Base-by-base conservation (phyloP, 352 stramenopile species). In the Phytophthora megakarya region DNA sequence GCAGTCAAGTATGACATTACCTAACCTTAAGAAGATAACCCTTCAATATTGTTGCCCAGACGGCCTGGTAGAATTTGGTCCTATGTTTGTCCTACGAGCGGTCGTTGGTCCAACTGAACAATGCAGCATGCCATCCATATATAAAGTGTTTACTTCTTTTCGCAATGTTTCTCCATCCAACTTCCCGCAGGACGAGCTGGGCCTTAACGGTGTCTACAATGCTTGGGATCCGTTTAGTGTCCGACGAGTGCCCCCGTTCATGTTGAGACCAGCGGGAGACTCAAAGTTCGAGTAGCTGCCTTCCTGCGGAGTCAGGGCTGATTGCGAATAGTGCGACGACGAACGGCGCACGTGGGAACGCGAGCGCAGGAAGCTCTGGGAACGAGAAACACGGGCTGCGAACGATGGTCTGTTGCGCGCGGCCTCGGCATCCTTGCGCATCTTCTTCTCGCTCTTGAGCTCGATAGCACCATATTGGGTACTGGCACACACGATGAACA, bases 361-460 rank as follows among this genome's bases (percentile, higher is more conserved):
- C 26, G 87, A 92, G 42, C 87, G 87, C 64, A 92, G 43, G 53
- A 96, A 90, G 53, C 73, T 94, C 71, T 93, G 85, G 21, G 84
- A 93, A 5, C 87, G 85, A 26, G 84, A 94, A 5, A 75, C 76
- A 26, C 85, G 70, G 5, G 73, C 65, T 18, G 76, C 62, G 48
- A 81, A 90, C 38, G 77, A 79, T 13, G 76, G 61, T 16, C 73
- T 74, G 42, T 89, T 82, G 25, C 65, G 63, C 5, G 67, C 67
- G 16, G 71, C 69, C 50, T 90, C 80, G 7, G 76, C 73, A 2
- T 88, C 67, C 48, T 86, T 88, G 42, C 80, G 80, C 69, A 73
- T 73, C 64, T 83, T 90, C 78, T 95, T 93, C 66, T 95, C 86
- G 37, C 69, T 73, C 78, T 95, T 95, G 66, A 93, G 82, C 70